Conservation (phyloP, 2,329 filamentous ascomycete genomes). For the Thyridium curvatum region DNA sequence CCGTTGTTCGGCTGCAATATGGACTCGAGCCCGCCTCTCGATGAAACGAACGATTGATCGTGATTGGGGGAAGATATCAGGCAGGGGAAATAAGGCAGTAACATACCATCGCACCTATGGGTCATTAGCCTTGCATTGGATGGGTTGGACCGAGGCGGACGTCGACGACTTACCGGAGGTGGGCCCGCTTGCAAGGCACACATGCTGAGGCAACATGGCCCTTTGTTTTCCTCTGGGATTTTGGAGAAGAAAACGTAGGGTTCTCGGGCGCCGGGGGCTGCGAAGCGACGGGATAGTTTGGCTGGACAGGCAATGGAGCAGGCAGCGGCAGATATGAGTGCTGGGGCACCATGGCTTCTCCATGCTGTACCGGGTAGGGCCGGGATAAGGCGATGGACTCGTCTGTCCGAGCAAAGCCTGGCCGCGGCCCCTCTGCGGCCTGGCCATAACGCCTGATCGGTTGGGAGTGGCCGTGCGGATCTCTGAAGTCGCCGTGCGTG, state of each 20-base stretch:
- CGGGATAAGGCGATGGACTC: constrained; percentile 20
- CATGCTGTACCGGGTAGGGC: constrained; percentile 23
- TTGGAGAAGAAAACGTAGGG: constrained; percentile 46
- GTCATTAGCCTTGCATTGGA: constrained; percentile 21
- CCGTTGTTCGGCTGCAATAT: too few species aligned
- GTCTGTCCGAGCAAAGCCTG: constrained; percentile 30
- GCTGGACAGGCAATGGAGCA: constrained; percentile 9
- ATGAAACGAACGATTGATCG: too few species aligned
- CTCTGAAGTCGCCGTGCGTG: constrained; percentile 25
- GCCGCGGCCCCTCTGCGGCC: constrained; percentile 29
- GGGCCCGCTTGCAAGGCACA: constrained; percentile 78
- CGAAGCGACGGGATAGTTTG: constrained; percentile 7
- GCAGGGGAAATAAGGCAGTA: constrained; percentile 18
- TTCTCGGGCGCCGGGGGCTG: constrained; percentile 31
- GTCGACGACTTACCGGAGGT: constrained; percentile 54
- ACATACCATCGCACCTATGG: constrained; percentile 58
- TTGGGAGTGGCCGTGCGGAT: too few species aligned
- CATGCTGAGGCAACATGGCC: constrained; percentile 81
- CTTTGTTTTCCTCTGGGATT: constrained; percentile 63
- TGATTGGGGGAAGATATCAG: too few species aligned
- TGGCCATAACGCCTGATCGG: constrained; percentile 8
- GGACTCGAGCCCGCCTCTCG: too few species aligned
- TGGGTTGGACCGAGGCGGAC: not conserved
- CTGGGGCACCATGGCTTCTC: constrained; percentile 21
- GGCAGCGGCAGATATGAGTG: constrained; percentile 16